A percentile compares a stretch with the other conserved stretches of the same genome.
Evolutionary conservation across 352 stramenopile species (phyloP).

Genomic region (Pythium brassicae): DNA sequence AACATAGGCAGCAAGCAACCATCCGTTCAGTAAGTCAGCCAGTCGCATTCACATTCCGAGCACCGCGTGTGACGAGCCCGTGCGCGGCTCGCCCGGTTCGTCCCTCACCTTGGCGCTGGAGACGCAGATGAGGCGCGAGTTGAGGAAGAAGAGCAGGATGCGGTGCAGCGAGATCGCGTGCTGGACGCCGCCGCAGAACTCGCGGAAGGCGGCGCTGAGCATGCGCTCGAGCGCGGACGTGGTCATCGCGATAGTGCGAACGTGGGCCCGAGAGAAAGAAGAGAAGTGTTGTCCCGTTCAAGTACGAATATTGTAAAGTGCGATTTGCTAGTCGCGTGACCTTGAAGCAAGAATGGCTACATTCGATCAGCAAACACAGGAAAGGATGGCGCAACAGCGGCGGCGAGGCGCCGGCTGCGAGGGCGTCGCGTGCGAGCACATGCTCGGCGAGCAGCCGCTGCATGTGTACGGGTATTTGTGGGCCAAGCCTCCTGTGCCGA

Average conservation of each 20-base stretch:
- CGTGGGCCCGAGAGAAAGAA: not conserved
- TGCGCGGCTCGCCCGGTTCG: too few relatives aligned
- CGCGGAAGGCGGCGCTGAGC: conserved; percentile 63
- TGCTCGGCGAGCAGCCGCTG: conserved; percentile 52
- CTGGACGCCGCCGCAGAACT: conserved; percentile 84
- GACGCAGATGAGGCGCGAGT: conserved; percentile 81
- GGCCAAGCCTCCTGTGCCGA: conserved; percentile 24
- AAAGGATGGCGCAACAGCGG: conserved; percentile 5
- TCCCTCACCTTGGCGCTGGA: conserved; percentile 68
- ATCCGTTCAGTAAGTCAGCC: too few relatives aligned
- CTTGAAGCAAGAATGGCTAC: not conserved
- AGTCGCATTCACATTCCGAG: too few relatives aligned
- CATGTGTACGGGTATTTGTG: conserved; percentile 62
- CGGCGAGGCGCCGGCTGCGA: conserved; percentile 48
- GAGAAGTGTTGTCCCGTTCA: not conserved
- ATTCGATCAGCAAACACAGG: not conserved
- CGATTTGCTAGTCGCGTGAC: not conserved
- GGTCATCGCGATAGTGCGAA: conserved; percentile 3
- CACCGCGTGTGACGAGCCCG: not conserved
- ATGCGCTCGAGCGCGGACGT: conserved; percentile 30
- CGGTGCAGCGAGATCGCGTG: conserved; percentile 82
- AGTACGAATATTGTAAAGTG: not conserved
- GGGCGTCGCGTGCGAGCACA: conserved; percentile 62
- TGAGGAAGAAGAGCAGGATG: conserved; percentile 84
- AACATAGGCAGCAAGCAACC: not conserved